Conservation (phyloP, 371 early-diverging fungal genomes). For the Haplosporangium sp. region DNA sequence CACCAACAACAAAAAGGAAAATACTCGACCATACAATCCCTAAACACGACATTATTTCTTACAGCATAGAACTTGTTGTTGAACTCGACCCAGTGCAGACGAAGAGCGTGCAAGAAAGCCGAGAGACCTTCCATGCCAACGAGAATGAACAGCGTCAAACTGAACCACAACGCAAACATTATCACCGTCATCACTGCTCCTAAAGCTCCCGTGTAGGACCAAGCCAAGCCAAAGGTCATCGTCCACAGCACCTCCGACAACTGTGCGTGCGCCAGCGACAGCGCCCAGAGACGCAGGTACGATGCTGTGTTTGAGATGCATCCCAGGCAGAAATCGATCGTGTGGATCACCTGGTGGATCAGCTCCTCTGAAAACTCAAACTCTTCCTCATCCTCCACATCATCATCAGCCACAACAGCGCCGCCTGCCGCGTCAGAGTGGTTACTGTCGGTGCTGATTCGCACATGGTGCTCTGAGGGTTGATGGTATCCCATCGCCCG, state of each 20-base stretch:
- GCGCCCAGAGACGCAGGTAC: slow-evolving; percentile 99
- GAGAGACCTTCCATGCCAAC: slow-evolving; percentile 98
- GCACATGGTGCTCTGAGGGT: slow-evolving; percentile 63
- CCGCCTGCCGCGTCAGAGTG: slow-evolving; percentile 55
- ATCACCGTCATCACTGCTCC: slow-evolving; percentile 59
- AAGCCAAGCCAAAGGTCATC: slow-evolving; percentile 89
- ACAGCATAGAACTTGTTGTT: slow-evolving; percentile 96
- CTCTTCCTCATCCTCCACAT: slow-evolving; percentile 66
- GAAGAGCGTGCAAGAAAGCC: slow-evolving; percentile 98
- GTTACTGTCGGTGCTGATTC: slow-evolving; percentile 56
- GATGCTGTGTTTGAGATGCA: slow-evolving; percentile 99
- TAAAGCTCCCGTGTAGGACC: slow-evolving; percentile 55
- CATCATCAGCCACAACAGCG: slow-evolving; percentile 42
- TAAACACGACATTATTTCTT: background rate
- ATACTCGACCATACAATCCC: background rate
- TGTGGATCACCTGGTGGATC: slow-evolving; percentile 98
- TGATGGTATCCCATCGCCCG: slow-evolving; percentile 81
- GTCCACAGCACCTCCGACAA: slow-evolving; percentile 98
- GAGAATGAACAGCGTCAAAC: slow-evolving; percentile 84
- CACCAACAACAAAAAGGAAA: background rate
- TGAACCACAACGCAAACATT: slow-evolving; percentile 87
- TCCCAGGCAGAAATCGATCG: slow-evolving; percentile 98
- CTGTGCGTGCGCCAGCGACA: slow-evolving; percentile 99
- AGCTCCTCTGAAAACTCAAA: slow-evolving; percentile 95
- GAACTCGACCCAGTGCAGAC: slow-evolving; percentile 99